Percentiles rank a stretch among this genome's conserved stretches.
These are phyloP conservation scores for Aspergillus sp. DNA, from an alignment of 2,329 filamentous ascomycete species.

Conservation along the genomic window DNA sequence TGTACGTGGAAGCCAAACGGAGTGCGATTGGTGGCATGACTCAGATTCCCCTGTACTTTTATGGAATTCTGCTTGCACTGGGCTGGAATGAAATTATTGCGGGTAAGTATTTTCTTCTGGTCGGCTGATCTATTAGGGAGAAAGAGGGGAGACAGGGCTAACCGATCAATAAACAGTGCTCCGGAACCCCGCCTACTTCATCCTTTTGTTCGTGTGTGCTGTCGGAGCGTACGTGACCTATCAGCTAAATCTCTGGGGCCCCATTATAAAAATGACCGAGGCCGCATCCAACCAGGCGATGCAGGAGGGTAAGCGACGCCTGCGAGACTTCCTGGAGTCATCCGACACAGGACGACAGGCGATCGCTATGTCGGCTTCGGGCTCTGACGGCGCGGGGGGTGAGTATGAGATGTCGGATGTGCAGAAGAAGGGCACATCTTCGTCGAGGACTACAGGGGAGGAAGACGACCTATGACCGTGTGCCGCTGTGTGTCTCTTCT, in stretches of 20 bases:
- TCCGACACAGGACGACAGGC: constrained; percentile 80
- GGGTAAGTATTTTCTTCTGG: constrained; percentile 50
- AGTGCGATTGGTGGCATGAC: constrained; percentile 92
- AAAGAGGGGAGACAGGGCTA: not conserved
- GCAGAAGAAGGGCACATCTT: constrained; percentile 18
- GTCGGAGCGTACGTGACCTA: constrained; percentile 82
- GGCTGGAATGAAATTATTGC: constrained; percentile 99
- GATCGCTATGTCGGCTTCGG: constrained; percentile 60
- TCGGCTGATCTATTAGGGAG: not conserved
- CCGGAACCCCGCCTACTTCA: constrained; percentile 85
- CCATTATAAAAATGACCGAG: constrained; percentile 90
- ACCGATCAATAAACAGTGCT: constrained; percentile 53
- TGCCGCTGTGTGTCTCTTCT: too few species aligned
- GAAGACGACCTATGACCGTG: constrained; percentile 29
- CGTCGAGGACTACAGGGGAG: constrained; percentile 12
- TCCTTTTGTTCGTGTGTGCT: constrained; percentile 70
- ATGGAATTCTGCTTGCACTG: constrained; percentile 74
- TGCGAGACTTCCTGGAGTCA: constrained; percentile 81
- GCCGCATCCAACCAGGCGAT: constrained; percentile 79
- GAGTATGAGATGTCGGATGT: constrained; percentile 51
- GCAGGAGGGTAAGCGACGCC: constrained; percentile 83
- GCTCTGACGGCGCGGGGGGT: constrained; percentile 25
- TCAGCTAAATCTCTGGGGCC: constrained; percentile 88
- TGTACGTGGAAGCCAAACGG: constrained; percentile 96
- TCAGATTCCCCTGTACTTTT: constrained; percentile 92